Evolutionary conservation across 2,329 filamentous ascomycete species (phyloP).

Genomic region (Colletotrichum tamarilloi): DNA sequence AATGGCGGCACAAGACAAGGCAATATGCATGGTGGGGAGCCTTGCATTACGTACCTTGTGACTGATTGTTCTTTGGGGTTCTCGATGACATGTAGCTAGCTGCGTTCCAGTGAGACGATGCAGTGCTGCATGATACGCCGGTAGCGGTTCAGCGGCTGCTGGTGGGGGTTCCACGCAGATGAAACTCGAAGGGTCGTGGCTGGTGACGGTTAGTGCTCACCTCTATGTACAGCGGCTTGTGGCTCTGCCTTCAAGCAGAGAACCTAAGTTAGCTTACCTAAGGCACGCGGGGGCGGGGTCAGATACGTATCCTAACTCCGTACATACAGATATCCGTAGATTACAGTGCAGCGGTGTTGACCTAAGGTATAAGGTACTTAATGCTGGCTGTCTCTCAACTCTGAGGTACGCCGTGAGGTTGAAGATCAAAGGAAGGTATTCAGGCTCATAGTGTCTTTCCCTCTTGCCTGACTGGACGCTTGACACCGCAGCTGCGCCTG

Average conservation of each 20-base stretch:
- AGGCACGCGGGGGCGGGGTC: slow-evolving; percentile 18
- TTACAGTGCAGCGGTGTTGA: neutral
- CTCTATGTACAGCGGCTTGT: neutral
- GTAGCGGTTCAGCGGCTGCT: slow-evolving; percentile 12
- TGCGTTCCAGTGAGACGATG: slow-evolving; percentile 22
- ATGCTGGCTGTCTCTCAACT: neutral
- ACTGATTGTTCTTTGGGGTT: slow-evolving; percentile 14
- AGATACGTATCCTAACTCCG: neutral
- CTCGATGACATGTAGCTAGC: slow-evolving; percentile 22
- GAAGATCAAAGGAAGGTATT: neutral
- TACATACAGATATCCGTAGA: neutral
- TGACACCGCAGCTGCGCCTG: neutral
- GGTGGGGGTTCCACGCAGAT: slow-evolving; percentile 29
- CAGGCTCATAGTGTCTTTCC: neutral
- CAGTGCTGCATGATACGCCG: slow-evolving; percentile 14
- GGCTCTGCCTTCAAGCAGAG: neutral
- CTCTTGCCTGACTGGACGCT: neutral
- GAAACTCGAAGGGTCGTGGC: slow-evolving; percentile 33
- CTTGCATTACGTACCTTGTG: slow-evolving; percentile 21
- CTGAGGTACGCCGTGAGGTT: no score
- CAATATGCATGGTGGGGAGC: slow-evolving; percentile 16
- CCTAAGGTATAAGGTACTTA: neutral
- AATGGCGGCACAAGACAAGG: neutral
- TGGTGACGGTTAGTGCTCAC: neutral
- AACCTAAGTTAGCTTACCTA: neutral